These are phyloP conservation scores for Aspergillus fijiensis DNA, from an alignment of 2,329 filamentous ascomycete genomes.

Conservation along the genomic window DNA sequence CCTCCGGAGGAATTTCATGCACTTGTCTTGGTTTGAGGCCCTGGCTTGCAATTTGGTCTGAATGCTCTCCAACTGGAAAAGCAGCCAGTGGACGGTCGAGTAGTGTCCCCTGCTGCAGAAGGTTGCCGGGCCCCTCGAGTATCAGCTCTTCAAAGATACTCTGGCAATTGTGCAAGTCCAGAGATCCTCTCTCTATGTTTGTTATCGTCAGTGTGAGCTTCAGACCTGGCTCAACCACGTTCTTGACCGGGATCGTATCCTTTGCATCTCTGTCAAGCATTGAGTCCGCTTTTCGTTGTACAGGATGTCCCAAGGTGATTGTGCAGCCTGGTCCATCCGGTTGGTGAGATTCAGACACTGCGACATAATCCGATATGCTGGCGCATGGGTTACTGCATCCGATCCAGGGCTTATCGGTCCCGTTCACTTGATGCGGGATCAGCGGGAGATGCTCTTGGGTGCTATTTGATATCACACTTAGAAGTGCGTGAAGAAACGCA, in stretches of 20 bases:
- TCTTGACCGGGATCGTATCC: not conserved
- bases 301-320: not conserved
- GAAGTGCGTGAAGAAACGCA: conserved; percentile 1
- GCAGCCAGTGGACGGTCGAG: not conserved
- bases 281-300: not conserved
- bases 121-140: not conserved
- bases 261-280: not conserved
- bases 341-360: not conserved
- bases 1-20: not conserved
- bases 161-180: not conserved
- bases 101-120: not conserved
- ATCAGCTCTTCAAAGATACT: not conserved
- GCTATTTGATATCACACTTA: not conserved
- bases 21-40: not conserved
- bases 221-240: not conserved
- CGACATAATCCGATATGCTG: not conserved
- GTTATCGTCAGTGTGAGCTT: conserved; percentile 1
- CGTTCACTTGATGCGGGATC: not conserved
- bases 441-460: not conserved
- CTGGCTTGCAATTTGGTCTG: not conserved
- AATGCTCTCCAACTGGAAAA: not conserved
- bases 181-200: not conserved
- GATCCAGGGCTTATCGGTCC: not conserved
- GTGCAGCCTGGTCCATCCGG: not conserved
- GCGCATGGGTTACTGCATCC: not conserved